Conservation (phyloP, 192 early-diverging fungal genomes). For the Geranomyces michiganensis region DNA sequence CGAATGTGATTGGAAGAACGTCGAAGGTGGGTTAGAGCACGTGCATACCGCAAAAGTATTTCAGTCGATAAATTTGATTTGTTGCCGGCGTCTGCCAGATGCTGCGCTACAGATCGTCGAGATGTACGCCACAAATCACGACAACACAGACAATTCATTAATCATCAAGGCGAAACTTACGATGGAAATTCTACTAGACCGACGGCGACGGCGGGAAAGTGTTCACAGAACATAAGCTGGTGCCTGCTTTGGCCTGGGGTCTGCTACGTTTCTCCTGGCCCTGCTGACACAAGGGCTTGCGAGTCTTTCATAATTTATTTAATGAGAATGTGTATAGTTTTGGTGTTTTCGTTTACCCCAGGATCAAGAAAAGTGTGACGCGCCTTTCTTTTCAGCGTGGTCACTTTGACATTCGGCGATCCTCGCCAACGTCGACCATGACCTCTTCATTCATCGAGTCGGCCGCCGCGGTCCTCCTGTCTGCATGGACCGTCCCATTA, state of each 20-base stretch:
- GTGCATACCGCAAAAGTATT: not conserved
- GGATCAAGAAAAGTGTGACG: too few species aligned
- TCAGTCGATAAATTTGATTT: not conserved
- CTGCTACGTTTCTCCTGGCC: not conserved
- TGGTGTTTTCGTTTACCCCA: too few species aligned
- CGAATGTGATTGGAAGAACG: conserved; percentile 1
- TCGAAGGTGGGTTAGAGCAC: conserved; percentile 16
- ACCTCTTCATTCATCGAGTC: too few species aligned
- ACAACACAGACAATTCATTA: not conserved
- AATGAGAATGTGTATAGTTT: too few species aligned
- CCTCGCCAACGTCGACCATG: too few species aligned
- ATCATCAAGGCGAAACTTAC: not conserved
- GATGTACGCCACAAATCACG: conserved; percentile 10
- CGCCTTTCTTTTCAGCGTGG: too few species aligned
- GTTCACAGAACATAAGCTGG: not conserved
- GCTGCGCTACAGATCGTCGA: conserved; percentile 4
- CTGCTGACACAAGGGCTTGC: not conserved
- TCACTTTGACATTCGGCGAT: too few species aligned
- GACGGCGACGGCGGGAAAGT: not conserved
- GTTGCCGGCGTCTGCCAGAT: not conserved
- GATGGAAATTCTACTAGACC: too few species aligned
- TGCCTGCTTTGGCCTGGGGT: not conserved
- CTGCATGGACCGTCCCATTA: not conserved
- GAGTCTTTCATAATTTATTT: not conserved
- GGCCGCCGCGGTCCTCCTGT: not conserved